Conservation (phyloP, 768 basidiomycete genomes). For the Chalciporus sphaerocephalus region DNA sequence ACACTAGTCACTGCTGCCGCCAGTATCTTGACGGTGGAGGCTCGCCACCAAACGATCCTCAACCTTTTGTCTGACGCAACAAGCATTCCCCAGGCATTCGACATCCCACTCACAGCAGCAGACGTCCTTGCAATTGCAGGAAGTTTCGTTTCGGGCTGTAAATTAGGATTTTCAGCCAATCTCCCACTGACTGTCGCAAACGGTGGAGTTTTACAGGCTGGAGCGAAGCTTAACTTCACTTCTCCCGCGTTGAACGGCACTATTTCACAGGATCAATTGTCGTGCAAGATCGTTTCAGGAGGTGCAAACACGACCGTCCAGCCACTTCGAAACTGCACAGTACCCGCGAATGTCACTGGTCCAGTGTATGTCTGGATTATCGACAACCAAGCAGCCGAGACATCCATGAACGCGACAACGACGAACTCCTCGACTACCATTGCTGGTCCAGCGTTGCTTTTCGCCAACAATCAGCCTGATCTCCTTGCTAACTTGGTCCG, state of each 20-base stretch:
- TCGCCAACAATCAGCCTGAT: slow-evolving; percentile 56
- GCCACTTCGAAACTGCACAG: slow-evolving; percentile 55
- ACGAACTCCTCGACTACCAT: slow-evolving; percentile 35
- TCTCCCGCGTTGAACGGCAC: slow-evolving; percentile 53
- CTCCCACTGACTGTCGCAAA: slow-evolving; percentile 59
- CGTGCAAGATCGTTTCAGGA: slow-evolving; percentile 76
- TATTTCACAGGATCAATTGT: slow-evolving; percentile 39
- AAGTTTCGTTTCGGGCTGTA: slow-evolving; percentile 66
- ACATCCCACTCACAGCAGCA: slow-evolving; percentile 61
- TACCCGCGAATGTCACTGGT: slow-evolving; percentile 67
- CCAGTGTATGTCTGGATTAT: slow-evolving; percentile 73
- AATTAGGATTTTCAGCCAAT: slow-evolving; percentile 58
- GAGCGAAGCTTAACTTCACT: slow-evolving; percentile 60
- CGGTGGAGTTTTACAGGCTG: slow-evolving; percentile 50
- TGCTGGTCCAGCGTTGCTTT: slow-evolving; percentile 67
- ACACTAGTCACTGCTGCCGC: slow-evolving; percentile 60
- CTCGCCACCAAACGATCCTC: slow-evolving; percentile 77
- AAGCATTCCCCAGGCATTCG: slow-evolving; percentile 66
- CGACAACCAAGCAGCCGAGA: slow-evolving; percentile 53
- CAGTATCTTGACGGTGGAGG: slow-evolving; percentile 73
- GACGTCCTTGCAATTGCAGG: slow-evolving; percentile 70
- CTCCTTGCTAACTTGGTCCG: slow-evolving; percentile 46
- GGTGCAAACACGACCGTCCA: slow-evolving; percentile 54
- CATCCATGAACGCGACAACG: slow-evolving; percentile 48
- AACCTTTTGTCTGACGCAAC: slow-evolving; percentile 59